These are phyloP conservation scores for Schizophyllum amplum DNA, from an alignment of 1,284 basidiomycete species.

Conservation along the genomic window DNA sequence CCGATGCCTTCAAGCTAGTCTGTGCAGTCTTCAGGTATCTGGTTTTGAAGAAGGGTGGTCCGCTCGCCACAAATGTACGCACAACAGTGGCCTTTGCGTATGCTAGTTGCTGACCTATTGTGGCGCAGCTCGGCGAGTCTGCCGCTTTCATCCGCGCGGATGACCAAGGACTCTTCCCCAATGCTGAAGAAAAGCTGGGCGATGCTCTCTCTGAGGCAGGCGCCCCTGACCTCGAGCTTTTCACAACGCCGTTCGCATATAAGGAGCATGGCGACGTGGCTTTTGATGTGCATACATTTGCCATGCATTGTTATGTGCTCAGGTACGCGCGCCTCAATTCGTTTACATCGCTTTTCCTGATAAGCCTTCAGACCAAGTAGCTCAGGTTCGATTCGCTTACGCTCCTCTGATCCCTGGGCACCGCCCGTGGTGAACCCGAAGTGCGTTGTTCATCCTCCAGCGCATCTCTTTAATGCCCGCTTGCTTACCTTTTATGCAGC, in stretches of 20 bases:
- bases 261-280: slow-evolving; percentile 21
- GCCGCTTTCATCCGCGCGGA: slow-evolving; percentile 51
- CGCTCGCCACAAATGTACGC: slow-evolving; percentile 47
- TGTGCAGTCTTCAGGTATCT: slow-evolving; percentile 35
- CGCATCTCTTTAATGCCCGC: too few relatives aligned
- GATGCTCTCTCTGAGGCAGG: slow-evolving; percentile 47
- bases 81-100: not conserved
- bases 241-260: slow-evolving; percentile 39
- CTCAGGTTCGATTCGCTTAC: slow-evolving; percentile 28
- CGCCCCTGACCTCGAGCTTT: slow-evolving; percentile 58
- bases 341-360: not conserved
- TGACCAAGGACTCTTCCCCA: slow-evolving; percentile 44
- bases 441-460: too few relatives aligned
- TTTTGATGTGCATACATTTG: slow-evolving; percentile 31
- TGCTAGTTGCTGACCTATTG: not conserved
- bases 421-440: slow-evolving; percentile 34
- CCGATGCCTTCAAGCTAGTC: slow-evolving; percentile 26
- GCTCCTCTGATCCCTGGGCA: slow-evolving; percentile 31
- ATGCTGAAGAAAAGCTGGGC: slow-evolving; percentile 28
- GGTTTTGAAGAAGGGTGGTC: slow-evolving; percentile 33
- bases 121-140: slow-evolving; percentile 50
- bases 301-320: slow-evolving; percentile 30
- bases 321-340: slow-evolving; percentile 19
- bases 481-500: too few relatives aligned
- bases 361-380: slow-evolving; percentile 26